Conservation (phyloP, 495 filamentous ascomycete genomes). For the Xylaria castorea region DNA sequence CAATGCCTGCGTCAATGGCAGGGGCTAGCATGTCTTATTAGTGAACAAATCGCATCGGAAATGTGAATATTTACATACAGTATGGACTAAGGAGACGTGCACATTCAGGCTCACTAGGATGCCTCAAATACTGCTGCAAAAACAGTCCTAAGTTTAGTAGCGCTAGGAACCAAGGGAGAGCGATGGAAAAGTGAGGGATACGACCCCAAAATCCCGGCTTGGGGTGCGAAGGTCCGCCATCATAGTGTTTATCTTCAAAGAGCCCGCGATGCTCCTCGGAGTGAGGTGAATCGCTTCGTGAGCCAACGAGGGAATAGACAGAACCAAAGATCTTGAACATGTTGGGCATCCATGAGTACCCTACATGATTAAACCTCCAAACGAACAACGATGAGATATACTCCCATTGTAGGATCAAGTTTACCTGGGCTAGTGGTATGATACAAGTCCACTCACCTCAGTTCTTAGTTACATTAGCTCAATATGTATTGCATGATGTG, state of each 20-base stretch:
- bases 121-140: neutral
- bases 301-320: neutral
- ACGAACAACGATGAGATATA: neutral
- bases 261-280: neutral
- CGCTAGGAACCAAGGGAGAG: constrained; percentile 8
- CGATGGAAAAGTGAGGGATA: neutral
- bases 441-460: neutral
- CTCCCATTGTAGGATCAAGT: neutral
- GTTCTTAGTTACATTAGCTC: neutral
- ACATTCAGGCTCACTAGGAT: constrained; percentile 5
- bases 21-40: neutral
- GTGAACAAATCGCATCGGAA: neutral
- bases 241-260: neutral
- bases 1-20: constrained; percentile 5
- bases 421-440: too few species aligned
- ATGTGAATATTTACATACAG: neutral
- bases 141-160: neutral
- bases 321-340: constrained; percentile 9
- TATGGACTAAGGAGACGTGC: constrained; percentile 9
- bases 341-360: neutral
- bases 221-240: neutral
- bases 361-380: neutral
- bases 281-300: constrained; percentile 2
- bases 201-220: neutral
- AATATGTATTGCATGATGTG: neutral